A percentile compares a stretch with the other conserved stretches of the same genome.
Conservation (phyloP, 257 asterid genomes). For the Asclepias syriaca region DNA sequence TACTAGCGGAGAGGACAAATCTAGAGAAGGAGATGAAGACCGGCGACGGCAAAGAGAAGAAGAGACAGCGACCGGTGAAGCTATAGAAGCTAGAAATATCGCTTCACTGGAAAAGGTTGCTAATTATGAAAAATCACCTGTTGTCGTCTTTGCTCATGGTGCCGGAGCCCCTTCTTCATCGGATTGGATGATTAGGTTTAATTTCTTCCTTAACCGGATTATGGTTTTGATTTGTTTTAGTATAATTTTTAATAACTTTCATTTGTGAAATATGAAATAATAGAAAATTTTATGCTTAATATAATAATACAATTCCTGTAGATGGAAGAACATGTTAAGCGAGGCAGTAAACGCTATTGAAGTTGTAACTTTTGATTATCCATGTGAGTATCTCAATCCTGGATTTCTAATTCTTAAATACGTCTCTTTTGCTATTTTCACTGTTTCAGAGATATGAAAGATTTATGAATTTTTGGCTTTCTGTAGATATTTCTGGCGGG, state of each 20-base stretch:
- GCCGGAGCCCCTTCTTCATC: constrained; percentile 94
- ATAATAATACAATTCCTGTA: constrained; percentile 25
- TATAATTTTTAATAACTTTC: not conserved
- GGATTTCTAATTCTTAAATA: not conserved
- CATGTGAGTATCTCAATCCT: constrained; percentile 46
- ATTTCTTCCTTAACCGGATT: not conserved
- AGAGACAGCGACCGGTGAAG: constrained; percentile 4
- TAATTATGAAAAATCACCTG: constrained; percentile 32
- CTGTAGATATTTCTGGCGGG: constrained; percentile 67
- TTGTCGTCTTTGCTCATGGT: constrained; percentile 79
- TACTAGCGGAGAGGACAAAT: constrained; percentile 20
- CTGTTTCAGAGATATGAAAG: too few relatives aligned
- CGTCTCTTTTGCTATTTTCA: too few relatives aligned
- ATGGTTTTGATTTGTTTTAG: not conserved
- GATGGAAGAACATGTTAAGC: constrained; percentile 71
- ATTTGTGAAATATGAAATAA: not conserved
- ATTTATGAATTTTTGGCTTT: constrained; percentile 13
- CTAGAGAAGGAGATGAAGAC: constrained; percentile 20
- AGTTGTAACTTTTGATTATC: constrained; percentile 77
- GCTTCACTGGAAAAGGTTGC: constrained; percentile 11
- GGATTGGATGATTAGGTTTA: constrained; percentile 84
- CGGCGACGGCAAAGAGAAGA: constrained; percentile 12
- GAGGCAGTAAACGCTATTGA: constrained; percentile 56
- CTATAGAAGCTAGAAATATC: constrained; percentile 1
- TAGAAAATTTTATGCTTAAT: not conserved